phyloP scores from a whole-genome alignment of 169 alveolate species.

The Plasmodium inui region DNA sequence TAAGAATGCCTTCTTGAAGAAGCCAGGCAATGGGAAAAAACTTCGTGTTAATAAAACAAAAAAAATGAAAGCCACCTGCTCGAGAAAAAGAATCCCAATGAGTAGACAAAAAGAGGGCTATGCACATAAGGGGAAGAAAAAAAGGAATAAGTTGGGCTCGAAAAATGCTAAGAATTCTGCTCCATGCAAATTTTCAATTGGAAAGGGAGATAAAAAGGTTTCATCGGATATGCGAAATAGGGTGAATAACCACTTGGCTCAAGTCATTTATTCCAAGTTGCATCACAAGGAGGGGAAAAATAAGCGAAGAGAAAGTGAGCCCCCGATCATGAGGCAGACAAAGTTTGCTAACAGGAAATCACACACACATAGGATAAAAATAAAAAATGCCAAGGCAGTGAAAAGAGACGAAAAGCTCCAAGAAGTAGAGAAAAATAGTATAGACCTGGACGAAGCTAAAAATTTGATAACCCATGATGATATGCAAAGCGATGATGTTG shows the following conservation, averaged over 20 bases:
- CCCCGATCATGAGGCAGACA: background rate
- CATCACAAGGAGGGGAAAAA: background rate
- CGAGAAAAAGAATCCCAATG: background rate
- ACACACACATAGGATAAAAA: background rate
- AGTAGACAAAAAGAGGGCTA: background rate
- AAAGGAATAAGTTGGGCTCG: background rate
- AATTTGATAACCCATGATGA: background rate
- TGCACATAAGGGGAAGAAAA: background rate
- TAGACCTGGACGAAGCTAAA: background rate
- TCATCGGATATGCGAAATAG: background rate
- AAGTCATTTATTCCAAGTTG: background rate
- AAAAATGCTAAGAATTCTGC: background rate
- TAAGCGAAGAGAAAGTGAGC: background rate
- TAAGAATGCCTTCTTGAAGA: background rate
- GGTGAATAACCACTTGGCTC: background rate
- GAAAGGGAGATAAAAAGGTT: background rate
- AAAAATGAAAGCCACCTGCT: background rate
- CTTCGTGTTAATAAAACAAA: background rate
- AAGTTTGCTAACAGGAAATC: background rate
- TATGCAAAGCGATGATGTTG: background rate
- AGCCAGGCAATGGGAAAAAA: background rate
- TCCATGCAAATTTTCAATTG: background rate
- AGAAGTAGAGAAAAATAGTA: background rate
- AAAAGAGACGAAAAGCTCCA: background rate
- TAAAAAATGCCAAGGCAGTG: background rate